phyloP scores from a whole-genome alignment of 2,329 filamentous ascomycete genomes.

The Exophiala oligosperma region DNA sequence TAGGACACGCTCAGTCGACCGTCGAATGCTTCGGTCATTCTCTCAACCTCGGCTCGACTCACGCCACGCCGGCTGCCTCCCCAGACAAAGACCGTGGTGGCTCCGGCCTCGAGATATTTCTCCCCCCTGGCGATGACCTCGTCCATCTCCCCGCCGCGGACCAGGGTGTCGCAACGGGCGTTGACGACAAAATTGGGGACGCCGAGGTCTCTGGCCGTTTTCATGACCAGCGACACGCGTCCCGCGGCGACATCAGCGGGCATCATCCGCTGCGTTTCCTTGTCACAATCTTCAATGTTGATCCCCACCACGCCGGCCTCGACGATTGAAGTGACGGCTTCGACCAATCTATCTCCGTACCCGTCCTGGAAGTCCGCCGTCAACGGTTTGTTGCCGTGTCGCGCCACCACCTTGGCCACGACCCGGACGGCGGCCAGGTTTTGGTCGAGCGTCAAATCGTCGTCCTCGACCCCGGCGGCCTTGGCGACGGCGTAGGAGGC shows the following conservation, averaged over 20 bases:
- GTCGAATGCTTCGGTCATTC: slow-evolving; percentile 49
- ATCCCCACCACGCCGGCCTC: slow-evolving; percentile 55
- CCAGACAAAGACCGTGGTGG: slow-evolving; percentile 63
- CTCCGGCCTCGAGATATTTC: slow-evolving; percentile 59
- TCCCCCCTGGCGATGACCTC: slow-evolving; percentile 57
- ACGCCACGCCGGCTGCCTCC: slow-evolving; percentile 50
- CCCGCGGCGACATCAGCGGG: slow-evolving; percentile 47
- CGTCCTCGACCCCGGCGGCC: slow-evolving; percentile 46
- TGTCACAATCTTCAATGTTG: slow-evolving; percentile 60
- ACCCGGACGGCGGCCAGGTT: slow-evolving; percentile 51
- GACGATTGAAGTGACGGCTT: slow-evolving; percentile 49
- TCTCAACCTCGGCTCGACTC: slow-evolving; percentile 47
- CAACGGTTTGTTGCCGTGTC: slow-evolving; percentile 47
- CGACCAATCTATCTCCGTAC: slow-evolving; percentile 51
- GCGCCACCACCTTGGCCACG: slow-evolving; percentile 46
- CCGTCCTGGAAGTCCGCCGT: slow-evolving; percentile 63
- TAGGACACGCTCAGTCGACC: slow-evolving; percentile 54
- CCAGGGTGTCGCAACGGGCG: slow-evolving; percentile 58
- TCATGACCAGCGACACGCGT: slow-evolving; percentile 47
- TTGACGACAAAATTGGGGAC: slow-evolving; percentile 59
- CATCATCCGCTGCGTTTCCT: slow-evolving; percentile 37
- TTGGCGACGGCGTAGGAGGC: slow-evolving; percentile 55
- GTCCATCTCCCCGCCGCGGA: slow-evolving; percentile 39
- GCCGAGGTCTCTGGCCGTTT: slow-evolving; percentile 47
- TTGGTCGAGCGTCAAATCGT: slow-evolving; percentile 50